phyloP scores from a whole-genome alignment of 1,284 basidiomycete genomes.

The Cutaneotrichosporon dermatis region DNA sequence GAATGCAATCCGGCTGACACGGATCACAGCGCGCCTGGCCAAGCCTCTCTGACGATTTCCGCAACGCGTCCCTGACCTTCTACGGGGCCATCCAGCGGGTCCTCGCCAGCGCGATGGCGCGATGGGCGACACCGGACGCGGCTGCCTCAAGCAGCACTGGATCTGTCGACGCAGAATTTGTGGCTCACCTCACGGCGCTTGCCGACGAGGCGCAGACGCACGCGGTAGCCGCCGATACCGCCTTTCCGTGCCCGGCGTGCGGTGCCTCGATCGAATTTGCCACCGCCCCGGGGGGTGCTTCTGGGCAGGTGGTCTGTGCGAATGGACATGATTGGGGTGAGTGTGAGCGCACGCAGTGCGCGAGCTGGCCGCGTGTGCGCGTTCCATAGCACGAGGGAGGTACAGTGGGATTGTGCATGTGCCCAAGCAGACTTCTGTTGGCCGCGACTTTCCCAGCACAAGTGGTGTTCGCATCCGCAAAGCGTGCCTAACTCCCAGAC shows the following conservation, averaged over 20 bases:
- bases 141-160: too few species aligned
- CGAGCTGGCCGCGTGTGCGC: too few species aligned
- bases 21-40: neutral
- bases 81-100: neutral
- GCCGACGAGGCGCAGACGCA: neutral
- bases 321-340: slow-evolving; percentile 43
- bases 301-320: neutral
- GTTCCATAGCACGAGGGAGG: too few species aligned
- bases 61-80: neutral
- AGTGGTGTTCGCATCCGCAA: too few species aligned
- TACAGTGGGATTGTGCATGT: too few species aligned
- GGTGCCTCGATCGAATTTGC: slow-evolving; percentile 5
- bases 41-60: neutral
- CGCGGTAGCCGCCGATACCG: neutral
- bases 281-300: neutral
- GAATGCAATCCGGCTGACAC: too few species aligned
- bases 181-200: slow-evolving; percentile 4
- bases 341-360: slow-evolving; percentile 9
- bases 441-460: too few species aligned
- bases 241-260: slow-evolving; percentile 15
- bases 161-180: slow-evolving; percentile 8
- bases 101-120: neutral
- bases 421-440: too few species aligned
- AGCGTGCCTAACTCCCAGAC: too few species aligned
- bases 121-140: neutral